These are phyloP conservation scores for Fistulifera solaris DNA, from an alignment of 108 stramenopile species.

Conservation along the genomic window DNA sequence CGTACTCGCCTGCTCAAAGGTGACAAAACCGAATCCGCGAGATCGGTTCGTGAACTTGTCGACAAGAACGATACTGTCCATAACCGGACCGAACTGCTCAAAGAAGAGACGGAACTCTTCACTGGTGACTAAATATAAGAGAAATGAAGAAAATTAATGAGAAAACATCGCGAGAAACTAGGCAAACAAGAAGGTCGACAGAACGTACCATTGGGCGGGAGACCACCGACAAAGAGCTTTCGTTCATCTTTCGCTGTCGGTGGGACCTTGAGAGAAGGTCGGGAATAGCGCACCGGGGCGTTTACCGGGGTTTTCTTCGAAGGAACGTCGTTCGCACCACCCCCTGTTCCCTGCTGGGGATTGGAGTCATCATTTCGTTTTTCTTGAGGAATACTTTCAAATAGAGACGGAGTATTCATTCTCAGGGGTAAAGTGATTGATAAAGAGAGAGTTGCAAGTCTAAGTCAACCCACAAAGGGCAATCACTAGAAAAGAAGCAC, in stretches of 20 bases:
- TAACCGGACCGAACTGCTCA: constrained; percentile 57
- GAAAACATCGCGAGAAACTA: not conserved
- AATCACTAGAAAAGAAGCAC: no score
- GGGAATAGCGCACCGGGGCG: not conserved
- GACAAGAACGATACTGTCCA: constrained; percentile 69
- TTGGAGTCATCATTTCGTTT: constrained; percentile 26
- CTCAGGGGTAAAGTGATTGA: no score
- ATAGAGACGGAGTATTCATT: no score
- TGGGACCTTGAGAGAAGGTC: constrained; percentile 20
- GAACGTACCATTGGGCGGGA: constrained; percentile 43
- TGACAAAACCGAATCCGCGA: constrained; percentile 92
- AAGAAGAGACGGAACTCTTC: constrained; percentile 54
- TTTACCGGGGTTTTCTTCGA: not conserved
- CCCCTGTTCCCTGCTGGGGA: constrained; percentile 34
- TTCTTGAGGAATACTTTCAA: no score
- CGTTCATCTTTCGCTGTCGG: constrained; percentile 45
- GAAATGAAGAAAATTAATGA: no score
- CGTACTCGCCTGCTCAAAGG: constrained; percentile 47
- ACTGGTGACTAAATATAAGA: constrained; percentile 37
- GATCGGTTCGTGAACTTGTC: constrained; percentile 68
- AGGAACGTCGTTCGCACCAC: not conserved
- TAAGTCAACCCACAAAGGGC: no score
- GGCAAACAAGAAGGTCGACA: not conserved
- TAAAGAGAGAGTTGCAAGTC: no score
- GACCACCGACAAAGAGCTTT: constrained; percentile 77